Base-by-base conservation (phyloP, 1,284 basidiomycete species). In the Kalmanozyma brasiliensis region DNA sequence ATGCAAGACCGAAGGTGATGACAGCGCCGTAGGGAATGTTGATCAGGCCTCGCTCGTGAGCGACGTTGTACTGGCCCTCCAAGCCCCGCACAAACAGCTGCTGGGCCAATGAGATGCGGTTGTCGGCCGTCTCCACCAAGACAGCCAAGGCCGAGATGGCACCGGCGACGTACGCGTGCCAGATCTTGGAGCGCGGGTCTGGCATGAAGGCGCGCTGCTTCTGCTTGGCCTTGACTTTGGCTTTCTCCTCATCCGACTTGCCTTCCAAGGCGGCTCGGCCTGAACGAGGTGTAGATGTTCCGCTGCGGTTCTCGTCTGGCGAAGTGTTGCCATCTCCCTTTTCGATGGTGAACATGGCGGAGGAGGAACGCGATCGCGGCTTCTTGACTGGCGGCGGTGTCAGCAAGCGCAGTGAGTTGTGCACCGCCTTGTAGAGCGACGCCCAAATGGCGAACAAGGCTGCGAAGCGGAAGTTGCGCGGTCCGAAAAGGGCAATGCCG, bases 101-200 rank as follows among this genome's bases (percentile, higher is more conserved):
- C 76, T 97, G 94, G 0, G 91, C 91, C 59, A 97, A 91, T 13
- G 88, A 87, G 3, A 86, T 85, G 57, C 91, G 85, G 40, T 91
- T 85, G 2, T 86, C 86, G 56, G 85, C 86, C 74, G 88, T 90
- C 84, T 97, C 93, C 80, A 90, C 92, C 78, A 92, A 84, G 40
- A 98, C 87, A 0, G 90, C 90, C n/a, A 92, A 71, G 7, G 89
- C 89, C 0, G 91, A 90, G 23, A 94, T 79, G 0, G 91, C 88
- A 14, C 94, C 94, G 2, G 95, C 93, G 6, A 92, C 82, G 0
- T 92, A 89, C 1, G 94, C 89, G 78, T 98, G 91, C 94, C 94
- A 98, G 67, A 89, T 84, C 65, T 85, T 76, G 42, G 70, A 72
- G 42, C 79, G 69, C 3, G 79, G 79, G 51, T 80, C 78, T 3